Base-by-base conservation (phyloP, 2,329 filamentous ascomycete species). In the Penicillium sp. region DNA sequence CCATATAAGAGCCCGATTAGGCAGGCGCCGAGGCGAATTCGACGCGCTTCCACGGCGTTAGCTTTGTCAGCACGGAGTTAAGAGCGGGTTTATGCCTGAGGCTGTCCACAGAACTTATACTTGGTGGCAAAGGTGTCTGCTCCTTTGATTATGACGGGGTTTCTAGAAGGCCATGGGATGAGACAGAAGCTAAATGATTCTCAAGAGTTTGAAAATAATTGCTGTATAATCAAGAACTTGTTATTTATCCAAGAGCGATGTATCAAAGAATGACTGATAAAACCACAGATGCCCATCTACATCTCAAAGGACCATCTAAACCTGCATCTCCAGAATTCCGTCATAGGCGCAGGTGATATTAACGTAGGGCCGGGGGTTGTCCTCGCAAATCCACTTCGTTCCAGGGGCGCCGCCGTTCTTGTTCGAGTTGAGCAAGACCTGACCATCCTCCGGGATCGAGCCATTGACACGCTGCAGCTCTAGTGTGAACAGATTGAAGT, bases 51-150 rank as follows among this genome's bases (percentile, higher is more conserved):
- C 45, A 63, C 53, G 50, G 51, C 34, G 51, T 51, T 58, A 50
- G 41, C 19, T 60, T 62, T 60, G 58, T 62, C 56, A 62, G 56
- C 58, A 27, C 57, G 53, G 54, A 58, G 52, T 58, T 60, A 58
- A 56, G 35, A 11, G 1, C 3, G n/a, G n/a, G 2, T 33, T 0
- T 8, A 9, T 28, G 39, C 39, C 39, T 37, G 17, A 41, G 38
- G 39, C 44, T 23, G 21, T 7, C 11, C 11, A 23, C 11, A 23
- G 7, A 7, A 23, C 11, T 7, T 23, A 7, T 23, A 7, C 11
- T 23, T 23, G 11, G 11, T 7, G 21, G 21, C 11, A 23, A 7
- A 11, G 11, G 21, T 23, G 21, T 23, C 21, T 7, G 21, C 21
- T 23, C n/a, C n/a, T n/a, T n/a, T n/a, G n/a, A n/a, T n/a, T n/a